Conservation (phyloP, 2,329 filamentous ascomycete genomes). For the Emmonsiellopsis sp. region DNA sequence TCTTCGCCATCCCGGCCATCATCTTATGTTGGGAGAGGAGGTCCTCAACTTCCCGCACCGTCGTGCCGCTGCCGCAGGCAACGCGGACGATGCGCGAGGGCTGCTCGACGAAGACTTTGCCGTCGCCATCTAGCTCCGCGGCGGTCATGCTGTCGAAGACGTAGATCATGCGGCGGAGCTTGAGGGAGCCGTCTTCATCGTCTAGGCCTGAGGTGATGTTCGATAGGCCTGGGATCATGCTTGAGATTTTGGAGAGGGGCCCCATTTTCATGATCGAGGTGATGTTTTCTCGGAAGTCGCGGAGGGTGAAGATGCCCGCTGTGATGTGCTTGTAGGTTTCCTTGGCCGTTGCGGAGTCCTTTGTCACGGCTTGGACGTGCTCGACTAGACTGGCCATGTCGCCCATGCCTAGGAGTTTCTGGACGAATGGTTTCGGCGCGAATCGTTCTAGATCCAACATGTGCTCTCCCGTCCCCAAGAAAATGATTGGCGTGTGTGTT, state of each 20-base stretch:
- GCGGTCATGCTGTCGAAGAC: conserved; percentile 98
- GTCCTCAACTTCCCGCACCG: conserved; percentile 88
- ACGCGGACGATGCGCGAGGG: conserved; percentile 88
- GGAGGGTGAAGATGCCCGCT: conserved; percentile 90
- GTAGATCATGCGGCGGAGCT: conserved; percentile 97
- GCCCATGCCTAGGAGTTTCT: conserved; percentile 91
- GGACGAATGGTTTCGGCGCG: conserved; percentile 83
- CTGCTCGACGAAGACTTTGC: conserved; percentile 87
- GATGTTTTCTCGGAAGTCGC: conserved; percentile 88
- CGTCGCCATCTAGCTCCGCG: conserved; percentile 90
- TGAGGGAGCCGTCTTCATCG: conserved; percentile 87
- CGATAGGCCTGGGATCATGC: conserved; percentile 94
- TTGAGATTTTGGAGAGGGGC: conserved; percentile 89
- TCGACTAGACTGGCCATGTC: conserved; percentile 93
- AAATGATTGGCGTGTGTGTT: conserved; percentile 93
- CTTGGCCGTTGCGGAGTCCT: conserved; percentile 70
- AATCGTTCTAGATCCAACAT: conserved; percentile 92
- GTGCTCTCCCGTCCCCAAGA: conserved; percentile 95
- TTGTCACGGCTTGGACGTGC: conserved; percentile 88
- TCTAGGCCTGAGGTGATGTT: conserved; percentile 94
- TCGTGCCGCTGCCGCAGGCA: conserved; percentile 80
- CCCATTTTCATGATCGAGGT: conserved; percentile 99
- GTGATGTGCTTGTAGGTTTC: conserved; percentile 99
- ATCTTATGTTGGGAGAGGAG: conserved; percentile 95
- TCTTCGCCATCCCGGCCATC: conserved; percentile 99